These are phyloP conservation scores for Fragaria nilgerrensis DNA, from an alignment of 306 rosid species.

Conservation along the genomic window DNA sequence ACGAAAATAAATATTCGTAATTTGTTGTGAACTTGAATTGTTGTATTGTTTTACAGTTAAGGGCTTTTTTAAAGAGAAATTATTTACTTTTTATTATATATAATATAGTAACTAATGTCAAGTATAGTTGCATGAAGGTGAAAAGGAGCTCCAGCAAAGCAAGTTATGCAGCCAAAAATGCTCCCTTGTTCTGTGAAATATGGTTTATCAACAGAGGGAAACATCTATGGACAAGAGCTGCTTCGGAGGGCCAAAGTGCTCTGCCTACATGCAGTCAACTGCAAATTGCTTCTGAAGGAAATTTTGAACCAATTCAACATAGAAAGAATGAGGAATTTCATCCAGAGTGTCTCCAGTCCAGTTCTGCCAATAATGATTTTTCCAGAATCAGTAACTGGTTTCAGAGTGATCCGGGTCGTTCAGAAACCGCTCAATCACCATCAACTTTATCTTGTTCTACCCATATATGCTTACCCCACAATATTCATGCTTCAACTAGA, in stretches of 20 bases:
- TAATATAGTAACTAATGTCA: conserved; percentile 14
- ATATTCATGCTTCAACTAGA: conserved; percentile 16
- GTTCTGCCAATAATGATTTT: conserved; percentile 34
- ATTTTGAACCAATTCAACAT: conserved; percentile 39
- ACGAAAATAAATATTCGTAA: neutral
- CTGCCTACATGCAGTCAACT: conserved; percentile 39
- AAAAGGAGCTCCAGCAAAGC: conserved; percentile 73
- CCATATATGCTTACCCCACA: conserved; percentile 11
- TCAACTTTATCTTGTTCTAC: conserved; percentile 33
- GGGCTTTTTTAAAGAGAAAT: neutral
- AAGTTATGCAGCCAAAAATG: conserved; percentile 63
- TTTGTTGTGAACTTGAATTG: conserved; percentile 5
- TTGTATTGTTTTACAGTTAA: neutral
- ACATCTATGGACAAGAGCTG: conserved; percentile 77
- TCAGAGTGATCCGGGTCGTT: conserved; percentile 35
- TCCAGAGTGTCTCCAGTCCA: conserved; percentile 30
- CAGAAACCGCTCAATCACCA: conserved; percentile 29
- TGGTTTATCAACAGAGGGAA: conserved; percentile 81
- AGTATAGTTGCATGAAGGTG: conserved; percentile 66
- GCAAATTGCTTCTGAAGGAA: conserved; percentile 35
- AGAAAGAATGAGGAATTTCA: conserved; percentile 29
- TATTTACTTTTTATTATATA: neutral
- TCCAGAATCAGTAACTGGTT: conserved; percentile 31
- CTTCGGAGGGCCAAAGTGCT: conserved; percentile 52
- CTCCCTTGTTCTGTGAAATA: conserved; percentile 74